Evolutionary conservation across 73 alveolate genomes (phyloP).

Genomic region (Breviolum minutum): DNA sequence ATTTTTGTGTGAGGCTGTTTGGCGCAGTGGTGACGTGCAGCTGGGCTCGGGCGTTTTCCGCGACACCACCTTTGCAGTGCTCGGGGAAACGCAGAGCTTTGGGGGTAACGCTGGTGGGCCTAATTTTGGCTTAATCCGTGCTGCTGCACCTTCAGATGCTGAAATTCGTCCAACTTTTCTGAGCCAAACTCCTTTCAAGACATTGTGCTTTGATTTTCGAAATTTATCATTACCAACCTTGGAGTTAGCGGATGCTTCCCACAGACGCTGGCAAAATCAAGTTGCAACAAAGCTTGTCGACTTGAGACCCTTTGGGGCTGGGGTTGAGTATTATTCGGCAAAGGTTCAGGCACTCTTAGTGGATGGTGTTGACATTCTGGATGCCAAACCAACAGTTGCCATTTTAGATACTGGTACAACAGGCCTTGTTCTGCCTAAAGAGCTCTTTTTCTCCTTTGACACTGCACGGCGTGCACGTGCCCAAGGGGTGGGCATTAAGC

Average conservation of each 20-base stretch:
- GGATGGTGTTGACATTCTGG: constrained; percentile 48
- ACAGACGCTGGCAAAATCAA: background rate
- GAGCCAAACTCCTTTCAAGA: constrained; percentile 39
- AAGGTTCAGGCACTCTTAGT: constrained; percentile 9
- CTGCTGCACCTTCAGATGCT: constrained; percentile 11
- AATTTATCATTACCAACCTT: constrained; percentile 13
- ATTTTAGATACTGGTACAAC: constrained; percentile 77
- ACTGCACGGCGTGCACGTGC: constrained; percentile 48
- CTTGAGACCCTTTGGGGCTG: constrained; percentile 45
- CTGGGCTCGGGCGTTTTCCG: constrained; percentile 1
- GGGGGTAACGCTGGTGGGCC: constrained; percentile 74
- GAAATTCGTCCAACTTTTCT: constrained; percentile 59
- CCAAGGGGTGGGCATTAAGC: constrained; percentile 31
- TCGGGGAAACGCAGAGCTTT: constrained; percentile 27
- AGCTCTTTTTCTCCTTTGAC: constrained; percentile 26
- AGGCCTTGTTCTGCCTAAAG: constrained; percentile 33
- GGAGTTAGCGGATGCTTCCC: background rate
- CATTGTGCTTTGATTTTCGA: background rate
- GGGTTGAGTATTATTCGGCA: constrained; percentile 41
- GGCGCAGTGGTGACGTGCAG: constrained; percentile 50
- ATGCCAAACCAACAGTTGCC: constrained; percentile 9
- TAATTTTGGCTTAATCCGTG: constrained; percentile 39
- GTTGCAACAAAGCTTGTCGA: background rate
- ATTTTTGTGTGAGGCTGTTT: background rate
- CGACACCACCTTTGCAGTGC: constrained; percentile 31